Evolutionary conservation across 768 basidiomycete species (phyloP), one percentile per base, ranked within the genome.

Genomic region (Leucocoprinus birnbaumii): DNA sequence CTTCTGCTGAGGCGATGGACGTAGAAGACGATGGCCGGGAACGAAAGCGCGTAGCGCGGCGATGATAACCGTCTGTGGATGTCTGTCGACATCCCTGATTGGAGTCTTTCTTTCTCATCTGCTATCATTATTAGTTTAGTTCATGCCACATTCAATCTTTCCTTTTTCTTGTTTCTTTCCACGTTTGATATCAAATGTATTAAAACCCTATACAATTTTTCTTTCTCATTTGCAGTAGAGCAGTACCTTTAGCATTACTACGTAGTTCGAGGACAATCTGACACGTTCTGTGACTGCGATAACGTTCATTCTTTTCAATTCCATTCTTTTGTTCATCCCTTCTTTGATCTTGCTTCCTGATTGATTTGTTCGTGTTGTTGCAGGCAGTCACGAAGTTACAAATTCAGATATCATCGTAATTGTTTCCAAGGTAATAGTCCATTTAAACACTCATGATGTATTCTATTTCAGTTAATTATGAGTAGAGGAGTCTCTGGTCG

Each of bases 1-100:
- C 64, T 22, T 42, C 66, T 50, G 62, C 69, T 22, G 80, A 82
- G 47, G 80, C 78, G 57, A 89, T 90, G 82, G 87, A 91, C 40
- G 74, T 90, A 16, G 89, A 91, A 61, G 89, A 91, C 50, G 87
- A 88, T 13, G 77, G 77, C 2, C 77, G 88, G 52, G 89, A 91
- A 63, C 74, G 89, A 63, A 91, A 91, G 64, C 79, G 89, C 45
- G 78, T 87, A 31, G 77, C 87, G 9, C 75, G 89, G 62, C 75
- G 89, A 59, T 90, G 65, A 74, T 50, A 42, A 37, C 38, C 26
- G 6, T 7, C 16, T 26, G 47, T 40, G 5, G 11, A 21, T 24
- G 37, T 19, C 48, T 6, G 31, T 14, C 9, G 13, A 6, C 48
- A 38, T 40, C 44, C 44, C 21, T 22, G n/a, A 52, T 43, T 52